Base-by-base conservation (phyloP, 2,329 filamentous ascomycete species). In the Fragosphaeria purpurea region DNA sequence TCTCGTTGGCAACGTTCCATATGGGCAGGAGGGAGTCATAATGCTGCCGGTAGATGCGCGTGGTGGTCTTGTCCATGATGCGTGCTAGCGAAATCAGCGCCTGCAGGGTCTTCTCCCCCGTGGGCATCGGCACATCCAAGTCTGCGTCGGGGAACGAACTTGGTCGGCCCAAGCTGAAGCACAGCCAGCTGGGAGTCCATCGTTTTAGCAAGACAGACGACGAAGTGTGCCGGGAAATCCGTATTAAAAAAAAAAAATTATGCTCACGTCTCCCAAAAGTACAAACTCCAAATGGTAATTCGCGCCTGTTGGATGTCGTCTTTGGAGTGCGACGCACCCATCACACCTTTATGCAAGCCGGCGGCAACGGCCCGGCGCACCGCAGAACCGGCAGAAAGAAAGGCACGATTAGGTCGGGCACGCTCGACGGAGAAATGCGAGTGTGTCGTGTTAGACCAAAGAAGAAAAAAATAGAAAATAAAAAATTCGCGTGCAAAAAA, bases 1-100 rank as follows among this genome's bases (percentile, higher is more conserved):
- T 54, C 22, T 53, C 53, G 43, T 54, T 56, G 35, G 55, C 55
- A 11, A 52, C 53, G 34, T 53, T 57, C 55, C 53, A 56, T 13
- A 57, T 41, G 9, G 54, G 52, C 41, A 57, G 39, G 39, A 57
- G 41, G 33, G 55, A 57, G 6, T 55, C 53, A 38, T 55, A 50
- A 45, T 55, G 53, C 22, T 50, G n/a, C 10, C 46, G 39, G 45
- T 57, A 57, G 37, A 57, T 54, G 43, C 50, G 47, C 4, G 52
- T 32, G 5, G 48, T 46, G 39, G 52, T 50, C 47, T 56, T 54
- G 48, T 50, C 50, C 54, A 57, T 57, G 37, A 57, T 46, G 22
- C 49, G 48, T 6, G 54, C 50, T 9, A 56, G 47, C 4, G 41
- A 43, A 6, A 57, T 51, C 13, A 56, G 42, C 6, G 50, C 44